phyloP scores from a whole-genome alignment of 306 rosid genomes.

The Cucurbita ficifolia region DNA sequence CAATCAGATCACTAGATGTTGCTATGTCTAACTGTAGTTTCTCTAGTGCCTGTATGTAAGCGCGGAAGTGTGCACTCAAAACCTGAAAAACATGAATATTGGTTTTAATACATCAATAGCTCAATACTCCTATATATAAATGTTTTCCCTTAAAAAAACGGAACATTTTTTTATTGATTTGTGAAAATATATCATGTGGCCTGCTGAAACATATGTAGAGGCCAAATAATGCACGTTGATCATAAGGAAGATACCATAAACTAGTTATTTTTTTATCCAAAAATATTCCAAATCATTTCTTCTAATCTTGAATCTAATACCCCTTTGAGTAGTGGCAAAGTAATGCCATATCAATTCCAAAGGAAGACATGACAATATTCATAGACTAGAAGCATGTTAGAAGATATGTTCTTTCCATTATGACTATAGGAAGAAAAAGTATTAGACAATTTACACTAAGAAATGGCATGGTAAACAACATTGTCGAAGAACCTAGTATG shows the following conservation, averaged over 20 bases:
- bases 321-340: background rate
- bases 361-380: background rate
- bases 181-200: background rate
- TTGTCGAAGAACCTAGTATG: too few relatives aligned
- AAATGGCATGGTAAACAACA: too few relatives aligned
- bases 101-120: conserved; percentile 5
- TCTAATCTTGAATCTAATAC: background rate
- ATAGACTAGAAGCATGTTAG: background rate
- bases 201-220: background rate
- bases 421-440: background rate
- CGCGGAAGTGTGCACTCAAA: conserved; percentile 94
- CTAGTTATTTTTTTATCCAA: background rate
- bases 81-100: conserved; percentile 45
- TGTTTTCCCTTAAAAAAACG: background rate
- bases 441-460: too few relatives aligned
- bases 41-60: conserved; percentile 87
- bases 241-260: background rate
- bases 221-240: background rate
- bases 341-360: background rate
- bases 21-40: conserved; percentile 94
- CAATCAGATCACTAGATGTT: conserved; percentile 85
- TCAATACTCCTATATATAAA: background rate
- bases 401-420: background rate
- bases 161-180: background rate
- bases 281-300: background rate